Percentiles rank a stretch among this genome's conserved stretches.
Conservation (phyloP, 2,329 filamentous ascomycete species). For the Herpotrichia juniperi region DNA sequence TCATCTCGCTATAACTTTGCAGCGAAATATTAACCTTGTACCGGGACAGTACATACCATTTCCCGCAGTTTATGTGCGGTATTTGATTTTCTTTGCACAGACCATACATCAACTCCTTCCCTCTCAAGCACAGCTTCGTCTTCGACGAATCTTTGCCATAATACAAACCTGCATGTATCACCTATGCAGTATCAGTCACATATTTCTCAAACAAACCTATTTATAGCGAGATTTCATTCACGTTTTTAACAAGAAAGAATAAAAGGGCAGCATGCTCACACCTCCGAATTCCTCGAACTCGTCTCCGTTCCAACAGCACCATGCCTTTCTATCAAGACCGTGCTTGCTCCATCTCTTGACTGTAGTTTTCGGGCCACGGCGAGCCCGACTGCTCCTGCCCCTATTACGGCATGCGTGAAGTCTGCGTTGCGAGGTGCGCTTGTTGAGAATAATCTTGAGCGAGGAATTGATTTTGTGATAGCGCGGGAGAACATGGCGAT, state of each 20-base stretch:
- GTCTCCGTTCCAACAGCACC: slow-evolving; percentile 80
- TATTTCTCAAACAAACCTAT: not conserved
- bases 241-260: not conserved
- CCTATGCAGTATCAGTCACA: slow-evolving; percentile 50
- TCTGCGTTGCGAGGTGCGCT: slow-evolving; percentile 53
- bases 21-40: too few species aligned
- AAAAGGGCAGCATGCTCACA: slow-evolving; percentile 31
- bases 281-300: slow-evolving; percentile 87
- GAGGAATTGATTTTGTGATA: not conserved
- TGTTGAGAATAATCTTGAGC: slow-evolving; percentile 28
- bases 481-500: not conserved
- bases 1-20: too few species aligned
- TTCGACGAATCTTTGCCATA: slow-evolving; percentile 81
- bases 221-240: too few species aligned
- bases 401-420: slow-evolving; percentile 71
- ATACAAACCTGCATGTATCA: slow-evolving; percentile 95
- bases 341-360: slow-evolving; percentile 63
- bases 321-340: slow-evolving; percentile 83
- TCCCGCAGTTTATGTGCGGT: slow-evolving; percentile 76
- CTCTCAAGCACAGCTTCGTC: slow-evolving; percentile 79
- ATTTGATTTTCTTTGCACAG: slow-evolving; percentile 74
- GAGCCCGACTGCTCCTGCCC: slow-evolving; percentile 78
- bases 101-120: slow-evolving; percentile 77
- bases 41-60: too few species aligned
- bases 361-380: slow-evolving; percentile 78